Conservation (phyloP, 1,284 basidiomycete species). For the Boletus smithii region DNA sequence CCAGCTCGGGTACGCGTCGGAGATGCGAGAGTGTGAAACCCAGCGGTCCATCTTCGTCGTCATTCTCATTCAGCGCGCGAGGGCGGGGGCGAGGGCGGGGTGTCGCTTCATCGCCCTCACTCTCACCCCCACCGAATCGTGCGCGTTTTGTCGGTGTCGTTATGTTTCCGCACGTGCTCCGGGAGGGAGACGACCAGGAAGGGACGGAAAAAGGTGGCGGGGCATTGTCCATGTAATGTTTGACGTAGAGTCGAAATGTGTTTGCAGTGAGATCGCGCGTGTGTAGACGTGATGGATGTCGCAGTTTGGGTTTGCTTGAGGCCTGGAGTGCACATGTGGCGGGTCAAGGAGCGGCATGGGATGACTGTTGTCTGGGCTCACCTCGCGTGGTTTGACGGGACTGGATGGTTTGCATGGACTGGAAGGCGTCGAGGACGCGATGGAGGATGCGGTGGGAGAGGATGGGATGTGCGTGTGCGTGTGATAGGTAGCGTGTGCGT, state of each 20-base stretch:
- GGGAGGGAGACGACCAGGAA: slow-evolving; percentile 4
- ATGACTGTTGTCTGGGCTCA: slow-evolving; percentile 5
- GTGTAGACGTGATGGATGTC: slow-evolving; percentile 65
- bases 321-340: not conserved
- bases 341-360: not conserved
- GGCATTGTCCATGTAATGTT: slow-evolving; percentile 68
- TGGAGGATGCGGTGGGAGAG: slow-evolving; percentile 22
- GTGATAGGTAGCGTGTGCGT: not conserved
- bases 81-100: slow-evolving; percentile 11
- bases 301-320: slow-evolving; percentile 41
- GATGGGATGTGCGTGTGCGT: slow-evolving; percentile 11
- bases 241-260: slow-evolving; percentile 69
- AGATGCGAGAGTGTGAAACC: slow-evolving; percentile 72
- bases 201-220: slow-evolving; percentile 11
- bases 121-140: not conserved
- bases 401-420: slow-evolving; percentile 28
- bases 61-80: not conserved
- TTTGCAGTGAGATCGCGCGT: slow-evolving; percentile 61
- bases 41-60: slow-evolving; percentile 19
- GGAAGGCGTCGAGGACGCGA: slow-evolving; percentile 30
- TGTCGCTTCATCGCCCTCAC: slow-evolving; percentile 10
- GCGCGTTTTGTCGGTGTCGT: slow-evolving; percentile 27
- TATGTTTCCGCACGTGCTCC: not conserved
- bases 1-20: slow-evolving; percentile 57
- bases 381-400: slow-evolving; percentile 14